Base-by-base conservation (phyloP, 495 filamentous ascomycete species). In the Neurospora cerealis region DNA sequence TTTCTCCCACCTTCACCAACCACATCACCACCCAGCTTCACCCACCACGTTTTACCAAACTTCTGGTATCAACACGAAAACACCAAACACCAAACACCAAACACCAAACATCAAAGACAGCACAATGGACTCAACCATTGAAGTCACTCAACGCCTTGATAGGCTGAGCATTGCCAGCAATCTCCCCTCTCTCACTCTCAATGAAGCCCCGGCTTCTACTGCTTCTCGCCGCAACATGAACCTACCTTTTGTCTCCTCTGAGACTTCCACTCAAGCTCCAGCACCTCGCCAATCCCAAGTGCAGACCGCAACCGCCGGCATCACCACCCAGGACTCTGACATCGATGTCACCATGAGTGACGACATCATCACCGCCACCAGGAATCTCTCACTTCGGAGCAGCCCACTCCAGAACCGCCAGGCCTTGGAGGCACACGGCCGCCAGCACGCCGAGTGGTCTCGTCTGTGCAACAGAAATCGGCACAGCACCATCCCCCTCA, bases 221-320 rank as follows among this genome's bases (percentile, higher is more conserved):
- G n/a, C n/a, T 48, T 13, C n/a, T 24, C 10, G 0, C 0, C 2
- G 1, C n/a, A 48, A 13, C n/a, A 5, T 6, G 0, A 48, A 0
- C 46, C 46, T 13, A 21, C 10, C 46, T 13, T 5, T 13, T 13
- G 46, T 6, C n/a, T 24, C 46, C 5, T 48, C 21, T 21, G n/a
- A 48, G 44, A 13, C 44, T 24, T 1, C n/a, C 2, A 24, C n/a
- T 2, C 44, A 24, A 48, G n/a, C 8, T 9, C 2, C 21, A 4
- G 3, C 3, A 7, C 44, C 44, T 48, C n/a, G 8, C 19, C 5
- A 5, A 44, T n/a, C 42, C 19, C 42, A 46, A 8, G 6, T 4
- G 6, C 42, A 46, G 7, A 8, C 42, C 42, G 0, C 42, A n/a
- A n/a, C 42, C 7, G n/a, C 19, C 42, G 7, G 17, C n/a, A 1